These are phyloP conservation scores for Amanita fuliginea DNA, from an alignment of 768 basidiomycete species.

Conservation along the genomic window DNA sequence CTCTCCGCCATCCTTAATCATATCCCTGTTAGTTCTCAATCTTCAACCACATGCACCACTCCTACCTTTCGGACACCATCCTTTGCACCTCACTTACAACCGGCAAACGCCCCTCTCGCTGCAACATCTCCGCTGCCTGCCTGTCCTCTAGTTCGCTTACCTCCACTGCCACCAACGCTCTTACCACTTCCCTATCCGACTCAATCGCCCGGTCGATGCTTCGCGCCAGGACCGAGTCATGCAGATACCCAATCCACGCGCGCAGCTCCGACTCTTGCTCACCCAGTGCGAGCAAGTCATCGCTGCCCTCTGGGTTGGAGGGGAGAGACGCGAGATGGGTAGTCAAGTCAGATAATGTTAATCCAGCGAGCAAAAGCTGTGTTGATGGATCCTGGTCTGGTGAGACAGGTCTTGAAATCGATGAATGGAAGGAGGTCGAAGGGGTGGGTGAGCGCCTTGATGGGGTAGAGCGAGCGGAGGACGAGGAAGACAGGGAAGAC, in stretches of 20 bases:
- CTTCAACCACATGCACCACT: not conserved
- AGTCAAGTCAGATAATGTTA: slow-evolving; percentile 1
- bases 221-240: not conserved
- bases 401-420: not conserved
- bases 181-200: not conserved
- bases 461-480: no score
- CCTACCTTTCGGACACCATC: not conserved
- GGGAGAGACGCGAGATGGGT: not conserved
- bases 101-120: not conserved
- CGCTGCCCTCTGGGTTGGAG: not conserved
- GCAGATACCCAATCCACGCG: not conserved
- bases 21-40: not conserved
- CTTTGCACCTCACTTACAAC: not conserved
- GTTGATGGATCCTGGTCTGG: not conserved
- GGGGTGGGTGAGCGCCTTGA: not conserved
- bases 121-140: not conserved
- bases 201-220: slow-evolving; percentile 2
- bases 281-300: not conserved
- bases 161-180: not conserved
- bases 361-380: not conserved
- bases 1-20: not conserved
- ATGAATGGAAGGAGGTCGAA: not conserved
- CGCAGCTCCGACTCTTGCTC: slow-evolving; percentile 2
- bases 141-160: not conserved
- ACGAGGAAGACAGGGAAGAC: no score